These are phyloP conservation scores for Didymella keratinophila DNA, from an alignment of 2,329 filamentous ascomycete genomes.

Conservation along the genomic window DNA sequence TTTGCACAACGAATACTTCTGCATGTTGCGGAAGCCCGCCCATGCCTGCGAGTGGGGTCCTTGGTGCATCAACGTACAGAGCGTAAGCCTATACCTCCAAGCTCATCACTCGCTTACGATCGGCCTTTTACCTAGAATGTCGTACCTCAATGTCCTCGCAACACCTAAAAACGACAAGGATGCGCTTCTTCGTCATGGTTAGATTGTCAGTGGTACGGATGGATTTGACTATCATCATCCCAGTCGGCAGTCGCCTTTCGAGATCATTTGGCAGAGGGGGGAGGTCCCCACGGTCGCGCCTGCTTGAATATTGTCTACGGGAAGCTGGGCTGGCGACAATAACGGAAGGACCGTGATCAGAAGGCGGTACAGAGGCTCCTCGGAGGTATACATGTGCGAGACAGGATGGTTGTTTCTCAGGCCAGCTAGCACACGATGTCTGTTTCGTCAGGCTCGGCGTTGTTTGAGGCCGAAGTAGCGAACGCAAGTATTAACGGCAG, in stretches of 20 bases:
- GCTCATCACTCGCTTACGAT: neutral
- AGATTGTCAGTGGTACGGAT: neutral
- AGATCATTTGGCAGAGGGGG: neutral
- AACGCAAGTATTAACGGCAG: neutral
- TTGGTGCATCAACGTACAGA: neutral
- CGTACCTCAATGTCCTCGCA: neutral
- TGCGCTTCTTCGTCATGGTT: neutral
- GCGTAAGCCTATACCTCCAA: neutral
- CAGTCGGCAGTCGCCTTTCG: neutral
- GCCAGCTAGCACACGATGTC: neutral
- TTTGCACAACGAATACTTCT: neutral
- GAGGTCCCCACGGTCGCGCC: neutral
- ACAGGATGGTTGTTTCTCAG: constrained; percentile 1
- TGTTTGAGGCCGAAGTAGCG: constrained; percentile 6
- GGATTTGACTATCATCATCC: neutral
- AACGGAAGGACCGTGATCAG: neutral
- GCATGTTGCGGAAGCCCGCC: neutral
- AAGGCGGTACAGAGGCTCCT: neutral
- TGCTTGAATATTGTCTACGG: neutral
- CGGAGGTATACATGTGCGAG: neutral
- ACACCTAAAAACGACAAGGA: neutral
- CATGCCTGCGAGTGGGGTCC: neutral
- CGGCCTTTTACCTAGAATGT: neutral
- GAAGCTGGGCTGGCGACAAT: neutral
- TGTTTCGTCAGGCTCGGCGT: constrained; percentile 14